These are phyloP conservation scores for Nakazawaea holstii DNA, from an alignment of 805 yeast species.

Conservation along the genomic window DNA sequence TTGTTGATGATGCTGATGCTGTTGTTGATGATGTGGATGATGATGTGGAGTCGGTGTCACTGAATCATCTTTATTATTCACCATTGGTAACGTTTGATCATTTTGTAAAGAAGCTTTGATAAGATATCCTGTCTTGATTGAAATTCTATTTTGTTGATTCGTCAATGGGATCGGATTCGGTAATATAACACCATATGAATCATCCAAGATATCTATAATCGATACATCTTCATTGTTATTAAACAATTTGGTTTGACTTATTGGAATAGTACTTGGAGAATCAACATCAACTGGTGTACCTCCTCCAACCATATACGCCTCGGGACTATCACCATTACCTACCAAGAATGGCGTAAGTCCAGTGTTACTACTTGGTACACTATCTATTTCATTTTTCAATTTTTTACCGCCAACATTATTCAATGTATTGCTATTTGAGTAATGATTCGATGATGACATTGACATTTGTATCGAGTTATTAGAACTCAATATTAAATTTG, in stretches of 20 bases:
- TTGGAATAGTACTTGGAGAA: constrained; percentile 8
- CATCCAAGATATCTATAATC: constrained; percentile 45
- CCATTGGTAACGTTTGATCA: not conserved
- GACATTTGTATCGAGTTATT: not conserved
- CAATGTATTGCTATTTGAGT: not conserved
- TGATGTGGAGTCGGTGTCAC: not conserved
- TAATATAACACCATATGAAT: constrained; percentile 53
- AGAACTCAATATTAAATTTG: constrained; percentile 32
- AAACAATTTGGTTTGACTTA: not conserved
- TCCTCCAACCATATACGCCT: constrained; percentile 7
- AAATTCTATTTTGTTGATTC: constrained; percentile 64
- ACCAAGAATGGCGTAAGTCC: constrained; percentile 10
- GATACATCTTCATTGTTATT: constrained; percentile 14
- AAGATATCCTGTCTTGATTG: constrained; percentile 67
- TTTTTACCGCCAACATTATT: not conserved
- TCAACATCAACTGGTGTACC: constrained; percentile 7
- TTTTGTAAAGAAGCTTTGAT: constrained; percentile 27
- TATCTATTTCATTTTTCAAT: not conserved
- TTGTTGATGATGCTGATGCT: not conserved
- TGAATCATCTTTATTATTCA: not conserved
- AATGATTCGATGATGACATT: not conserved
- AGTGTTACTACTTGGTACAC: constrained; percentile 4
- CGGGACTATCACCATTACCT: constrained; percentile 13
- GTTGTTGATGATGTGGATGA: not conserved
- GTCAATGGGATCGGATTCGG: constrained; percentile 59